Base-by-base conservation (phyloP, 1,284 basidiomycete species). In the Rhodofomes roseus region DNA sequence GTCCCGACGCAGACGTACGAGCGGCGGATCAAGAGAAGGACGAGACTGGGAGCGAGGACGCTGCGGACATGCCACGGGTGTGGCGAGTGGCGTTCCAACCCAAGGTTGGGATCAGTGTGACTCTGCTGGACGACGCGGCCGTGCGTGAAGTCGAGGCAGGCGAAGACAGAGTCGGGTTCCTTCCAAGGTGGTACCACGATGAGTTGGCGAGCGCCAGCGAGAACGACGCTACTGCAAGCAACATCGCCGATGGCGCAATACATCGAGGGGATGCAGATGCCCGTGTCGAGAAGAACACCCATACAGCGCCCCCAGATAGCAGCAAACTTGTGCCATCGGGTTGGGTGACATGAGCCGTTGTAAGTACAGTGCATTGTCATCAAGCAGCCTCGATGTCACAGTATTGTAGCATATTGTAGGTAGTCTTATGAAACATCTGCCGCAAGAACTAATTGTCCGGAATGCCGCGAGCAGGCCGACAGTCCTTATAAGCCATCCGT, bases 121-220 rank as follows among this genome's bases (percentile, higher is more conserved):
- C 67, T 36, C 66, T 73, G 56, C 75, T 91, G 23, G 77, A 80
- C 58, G 67, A 74, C 2, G 71, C 66, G 29, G 84, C 77, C 11
- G 73, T 84, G 22, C 75, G 71, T 53, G 88, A 90, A 20, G 89
- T 91, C 1, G 73, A 73, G 57, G 81, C 74, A 25, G 84, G 81
- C 3, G 89, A 90, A 68, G 86, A 89, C 54, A 76, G 91, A 58
- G 77, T 89, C 16, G 91, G 92, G 16, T 89, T 93, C 65, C 69
- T 93, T 54, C 89, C 90, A 7, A 74, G 71, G 60, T 86, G 84
- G 83, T 93, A 87, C 74, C 88, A 83, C 79, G 76, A 85, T n/a
- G 80, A 80, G 63, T 22, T 68, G 27, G 25, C 22, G 43, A 23
- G 40, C 43, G 14, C 11, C 8, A 18, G 55, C 62, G 9, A n/a